Base-by-base conservation (phyloP, 2,329 filamentous ascomycete genomes). In the Nigrograna mackinnonii region DNA sequence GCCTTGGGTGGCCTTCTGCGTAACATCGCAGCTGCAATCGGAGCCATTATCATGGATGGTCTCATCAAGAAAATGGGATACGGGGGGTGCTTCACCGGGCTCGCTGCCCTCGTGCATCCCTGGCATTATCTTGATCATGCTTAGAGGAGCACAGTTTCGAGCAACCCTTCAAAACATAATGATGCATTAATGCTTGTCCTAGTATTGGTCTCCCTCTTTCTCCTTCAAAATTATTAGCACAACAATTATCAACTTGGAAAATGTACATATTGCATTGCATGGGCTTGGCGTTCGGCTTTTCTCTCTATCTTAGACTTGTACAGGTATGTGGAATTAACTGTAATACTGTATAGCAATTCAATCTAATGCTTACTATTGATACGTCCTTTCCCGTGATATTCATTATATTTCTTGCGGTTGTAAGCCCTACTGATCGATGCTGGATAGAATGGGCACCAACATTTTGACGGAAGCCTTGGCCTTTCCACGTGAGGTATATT, bases 41-140 rank as follows among this genome's bases (percentile, higher is more conserved):
- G 64, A 1, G 64, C 67, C 1, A 58, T 60, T 4, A 45, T 69
- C 16, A 55, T 69, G 7, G 54, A 59, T 3, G 43, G 47, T 6
- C 40, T 71, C 5, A 51, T 66, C 4, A 44, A 44, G 19, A 50
- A 35, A 13, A 66, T 69, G 60, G 66, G 66, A 2, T 55, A 54
- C 22, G 65, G 64, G 2, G 70, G 62, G 60, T 69, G 65, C 38
- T 71, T 70, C 31, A 64, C 57, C 1, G 67, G 67, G 0, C 36
- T 71, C 19, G 58, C 54, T 1, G 17, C 64, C 4, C 40, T 68
- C 2, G 57, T 41, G 38, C 38, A 35, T 41, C 9, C 38, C 31
- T 24, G 28, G 38, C 5, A 41, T 41, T 19, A 17, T 41, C 18
- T 14, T 41, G 12, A 41, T 41, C 31, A 35, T 35, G 38, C 18